Conservation (phyloP, 2,329 filamentous ascomycete genomes). For the Neopestalotiopsis sp. region DNA sequence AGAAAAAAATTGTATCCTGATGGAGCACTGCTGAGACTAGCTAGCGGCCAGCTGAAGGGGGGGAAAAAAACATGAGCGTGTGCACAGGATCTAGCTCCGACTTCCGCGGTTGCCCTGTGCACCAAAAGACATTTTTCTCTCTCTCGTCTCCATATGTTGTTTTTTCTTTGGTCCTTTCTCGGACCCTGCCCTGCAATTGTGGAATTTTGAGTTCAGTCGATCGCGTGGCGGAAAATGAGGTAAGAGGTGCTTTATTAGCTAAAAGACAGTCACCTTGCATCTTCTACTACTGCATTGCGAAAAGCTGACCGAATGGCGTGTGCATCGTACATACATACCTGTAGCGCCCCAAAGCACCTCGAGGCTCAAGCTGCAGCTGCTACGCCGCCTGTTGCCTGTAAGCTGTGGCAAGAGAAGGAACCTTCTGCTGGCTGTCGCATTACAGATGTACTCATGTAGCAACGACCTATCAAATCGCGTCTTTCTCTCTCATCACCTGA, state of each 20-base stretch:
- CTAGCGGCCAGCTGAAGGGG: neutral
- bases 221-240: neutral
- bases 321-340: too few species aligned
- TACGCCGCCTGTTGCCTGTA: too few species aligned
- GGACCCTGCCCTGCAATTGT: neutral
- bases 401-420: too few species aligned
- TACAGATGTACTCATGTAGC: too few species aligned
- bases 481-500: too few species aligned
- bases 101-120: slow-evolving; percentile 15
- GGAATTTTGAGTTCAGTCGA: neutral
- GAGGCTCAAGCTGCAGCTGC: too few species aligned
- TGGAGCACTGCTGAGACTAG: neutral
- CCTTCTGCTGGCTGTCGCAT: too few species aligned
- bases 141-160: neutral
- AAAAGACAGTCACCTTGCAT: neutral
- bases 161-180: neutral
- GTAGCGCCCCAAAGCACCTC: too few species aligned
- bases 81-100: slow-evolving; percentile 9
- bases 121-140: slow-evolving; percentile 5
- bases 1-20: neutral
- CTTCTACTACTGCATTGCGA: neutral
- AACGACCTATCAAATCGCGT: too few species aligned
- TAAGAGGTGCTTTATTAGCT: neutral
- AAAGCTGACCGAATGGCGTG: neutral
- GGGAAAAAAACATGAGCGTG: neutral